Percentiles rank a stretch among this genome's conserved stretches.
phyloP scores from a whole-genome alignment of 1,284 basidiomycete species.

The Moesziomyces globuligerus region DNA sequence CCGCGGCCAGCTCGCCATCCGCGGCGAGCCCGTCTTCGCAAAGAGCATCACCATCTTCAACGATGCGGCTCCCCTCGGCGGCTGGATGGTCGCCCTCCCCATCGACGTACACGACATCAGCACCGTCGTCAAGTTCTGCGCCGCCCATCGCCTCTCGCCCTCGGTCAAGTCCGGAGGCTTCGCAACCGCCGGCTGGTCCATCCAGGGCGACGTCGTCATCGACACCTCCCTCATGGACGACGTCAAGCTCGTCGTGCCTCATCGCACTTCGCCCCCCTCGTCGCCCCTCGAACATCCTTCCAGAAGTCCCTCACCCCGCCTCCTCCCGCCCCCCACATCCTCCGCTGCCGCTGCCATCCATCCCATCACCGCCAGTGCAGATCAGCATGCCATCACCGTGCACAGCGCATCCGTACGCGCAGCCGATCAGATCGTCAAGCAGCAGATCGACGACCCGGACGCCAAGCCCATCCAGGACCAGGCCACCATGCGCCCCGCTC shows the following conservation, averaged over 20 bases:
- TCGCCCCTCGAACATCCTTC: conserved; percentile 7
- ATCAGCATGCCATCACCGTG: conserved; percentile 13
- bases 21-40: conserved; percentile 39
- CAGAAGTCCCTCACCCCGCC: background rate
- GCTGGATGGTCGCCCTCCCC: conserved; percentile 52
- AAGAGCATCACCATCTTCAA: conserved; percentile 54
- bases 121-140: conserved; percentile 71
- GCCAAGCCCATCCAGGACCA: conserved; percentile 15
- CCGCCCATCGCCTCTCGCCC: conserved; percentile 75
- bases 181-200: conserved; percentile 86
- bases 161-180: conserved; percentile 89
- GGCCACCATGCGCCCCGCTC: conserved; percentile 2
- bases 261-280: conserved; percentile 2
- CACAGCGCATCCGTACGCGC: conserved; percentile 21
- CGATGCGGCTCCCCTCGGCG: conserved; percentile 49
- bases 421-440: conserved; percentile 11
- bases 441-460: conserved; percentile 10
- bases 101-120: conserved; percentile 43
- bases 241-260: conserved; percentile 75
- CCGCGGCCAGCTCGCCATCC: conserved; percentile 39
- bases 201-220: conserved; percentile 83
- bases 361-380: conserved; percentile 20
- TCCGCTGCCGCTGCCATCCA: conserved; percentile 11
- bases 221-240: conserved; percentile 77
- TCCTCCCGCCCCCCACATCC: background rate